These are phyloP conservation scores for Phaseolus coccineus DNA, from an alignment of 331 rosid genomes.

Conservation along the genomic window DNA sequence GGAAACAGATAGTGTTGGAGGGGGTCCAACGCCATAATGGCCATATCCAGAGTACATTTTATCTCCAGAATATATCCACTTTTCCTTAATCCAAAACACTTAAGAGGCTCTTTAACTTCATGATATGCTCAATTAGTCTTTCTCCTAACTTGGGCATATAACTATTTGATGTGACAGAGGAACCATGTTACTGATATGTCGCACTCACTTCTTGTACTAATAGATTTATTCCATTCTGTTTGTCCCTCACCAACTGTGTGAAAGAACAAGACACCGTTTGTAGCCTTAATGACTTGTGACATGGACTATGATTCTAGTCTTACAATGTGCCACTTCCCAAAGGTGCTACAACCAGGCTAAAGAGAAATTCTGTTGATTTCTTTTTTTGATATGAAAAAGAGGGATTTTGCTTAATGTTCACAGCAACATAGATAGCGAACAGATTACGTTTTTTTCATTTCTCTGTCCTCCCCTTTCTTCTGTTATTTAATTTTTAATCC, in stretches of 20 bases:
- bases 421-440: slow-evolving; percentile 5
- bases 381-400: neutral
- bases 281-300: slow-evolving; percentile 19
- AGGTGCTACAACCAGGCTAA: neutral
- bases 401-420: slow-evolving; percentile 8
- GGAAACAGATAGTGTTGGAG: slow-evolving; percentile 39
- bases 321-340: neutral
- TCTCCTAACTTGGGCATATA: slow-evolving; percentile 23
- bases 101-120: slow-evolving; percentile 18
- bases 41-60: slow-evolving; percentile 21
- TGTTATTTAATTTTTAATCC: neutral
- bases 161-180: slow-evolving; percentile 33
- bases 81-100: slow-evolving; percentile 1
- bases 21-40: slow-evolving; percentile 29
- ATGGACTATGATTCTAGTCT: slow-evolving; percentile 26
- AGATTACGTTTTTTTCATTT: neutral
- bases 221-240: slow-evolving; percentile 36
- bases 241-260: slow-evolving; percentile 40
- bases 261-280: slow-evolving; percentile 36
- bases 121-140: neutral
- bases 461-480: slow-evolving; percentile 1
- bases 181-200: slow-evolving; percentile 40
- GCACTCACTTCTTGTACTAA: slow-evolving; percentile 28
- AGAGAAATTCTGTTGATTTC: neutral
- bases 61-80: slow-evolving; percentile 4